These are phyloP conservation scores for Trametes sp. DNA, from an alignment of 1,284 basidiomycete genomes.

Conservation along the genomic window DNA sequence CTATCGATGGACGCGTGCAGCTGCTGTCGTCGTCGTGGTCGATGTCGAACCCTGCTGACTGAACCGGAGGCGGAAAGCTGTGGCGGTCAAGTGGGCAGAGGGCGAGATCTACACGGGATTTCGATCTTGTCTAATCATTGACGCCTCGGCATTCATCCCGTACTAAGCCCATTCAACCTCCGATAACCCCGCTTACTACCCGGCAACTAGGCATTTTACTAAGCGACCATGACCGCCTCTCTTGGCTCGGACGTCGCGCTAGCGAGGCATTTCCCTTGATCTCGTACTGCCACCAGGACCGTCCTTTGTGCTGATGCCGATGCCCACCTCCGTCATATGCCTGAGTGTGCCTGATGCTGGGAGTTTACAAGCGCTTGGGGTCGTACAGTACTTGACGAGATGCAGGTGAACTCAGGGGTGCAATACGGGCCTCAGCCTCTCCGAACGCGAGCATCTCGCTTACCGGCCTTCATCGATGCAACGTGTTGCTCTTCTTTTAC, in stretches of 20 bases:
- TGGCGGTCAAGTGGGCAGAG: conserved; percentile 50
- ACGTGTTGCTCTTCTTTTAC: no score
- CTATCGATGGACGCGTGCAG: conserved; percentile 37
- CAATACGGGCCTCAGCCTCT: no score
- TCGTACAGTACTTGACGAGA: no score
- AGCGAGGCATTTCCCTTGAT: conserved; percentile 12
- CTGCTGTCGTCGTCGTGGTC: conserved; percentile 37
- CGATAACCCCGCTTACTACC: conserved; percentile 15
- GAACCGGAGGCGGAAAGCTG: conserved; percentile 29
- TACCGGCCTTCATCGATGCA: neutral
- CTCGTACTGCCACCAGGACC: conserved; percentile 17
- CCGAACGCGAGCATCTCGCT: no score
- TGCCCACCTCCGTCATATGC: conserved; percentile 22
- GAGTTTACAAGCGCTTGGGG: neutral
- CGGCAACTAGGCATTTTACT: conserved; percentile 8
- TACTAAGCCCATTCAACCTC: conserved; percentile 21
- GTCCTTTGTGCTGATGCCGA: conserved; percentile 15
- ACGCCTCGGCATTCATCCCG: conserved; percentile 15
- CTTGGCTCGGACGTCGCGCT: neutral
- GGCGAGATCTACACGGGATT: conserved; percentile 41
- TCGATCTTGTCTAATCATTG: conserved; percentile 33
- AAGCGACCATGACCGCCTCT: conserved; percentile 14
- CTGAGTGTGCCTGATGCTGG: conserved; percentile 7
- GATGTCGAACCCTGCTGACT: conserved; percentile 42
- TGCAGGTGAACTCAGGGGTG: no score